Evolutionary conservation across 495 filamentous ascomycete species (phyloP), one percentile per base, ranked within the genome.

Genomic region (Tuber umbilicatum): DNA sequence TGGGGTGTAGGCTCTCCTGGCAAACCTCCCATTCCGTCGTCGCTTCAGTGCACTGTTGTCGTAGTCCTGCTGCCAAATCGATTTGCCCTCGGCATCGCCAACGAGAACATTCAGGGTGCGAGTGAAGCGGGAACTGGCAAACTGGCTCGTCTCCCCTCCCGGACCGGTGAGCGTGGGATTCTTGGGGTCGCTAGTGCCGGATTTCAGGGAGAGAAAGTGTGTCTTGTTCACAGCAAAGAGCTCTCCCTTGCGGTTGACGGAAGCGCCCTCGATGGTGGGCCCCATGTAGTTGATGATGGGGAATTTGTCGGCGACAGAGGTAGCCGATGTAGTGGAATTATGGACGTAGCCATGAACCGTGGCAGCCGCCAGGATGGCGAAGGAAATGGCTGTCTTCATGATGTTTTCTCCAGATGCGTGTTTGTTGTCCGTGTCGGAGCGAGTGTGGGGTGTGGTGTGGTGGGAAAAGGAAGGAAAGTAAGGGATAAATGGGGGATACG

Each of bases 141-240:
- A 73, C 16, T 50, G 31, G 38, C 42, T 55, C 64, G 41, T 70
- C 31, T 38, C 70, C 16, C 68, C 69, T 6, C 38, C 40, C 5
- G 74, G 55, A 27, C 45, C 69, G 50, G 23, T 37, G 10, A 75
- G 50, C 21, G 40, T 47, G 67, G 76, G 43, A 27, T 55, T 74
- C 19, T 27, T 14, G 2, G 60, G 70, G 60, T 69, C 60, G 7
- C 68, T 38, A 31, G 55, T 67, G 21, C 50, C 69, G 17, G 70
- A 55, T 27, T 70, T 43, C 38, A 78, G 76, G 16, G 74, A 73
- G 23, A 73, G 45, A 19, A 78, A 70, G 64, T 37, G 41, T 5
- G 70, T 76, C 43, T 73, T 31, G 74, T 78, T 76, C 16, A 78
- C 76, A 35, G 76, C 74, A 42, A 76, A 78, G 12, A 78, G 31